phyloP scores from a whole-genome alignment of 2,329 filamentous ascomycete species.

The Neocucurbitaria cava region DNA sequence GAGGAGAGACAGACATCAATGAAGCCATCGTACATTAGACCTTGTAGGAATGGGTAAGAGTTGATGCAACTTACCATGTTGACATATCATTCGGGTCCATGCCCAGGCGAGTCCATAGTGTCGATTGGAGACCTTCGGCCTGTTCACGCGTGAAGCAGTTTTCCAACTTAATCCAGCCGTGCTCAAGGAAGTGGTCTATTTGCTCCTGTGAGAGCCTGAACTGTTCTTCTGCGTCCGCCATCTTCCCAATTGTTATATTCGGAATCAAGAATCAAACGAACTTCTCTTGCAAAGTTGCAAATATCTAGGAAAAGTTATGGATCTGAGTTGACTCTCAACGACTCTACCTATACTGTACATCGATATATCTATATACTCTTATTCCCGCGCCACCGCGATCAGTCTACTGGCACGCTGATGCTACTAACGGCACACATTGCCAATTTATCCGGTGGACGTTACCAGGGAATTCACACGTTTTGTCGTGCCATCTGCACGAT shows the following conservation, averaged over 20 bases:
- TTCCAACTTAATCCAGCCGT: slow-evolving; percentile 63
- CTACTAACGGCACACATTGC: slow-evolving; percentile 15
- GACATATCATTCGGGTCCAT: slow-evolving; percentile 68
- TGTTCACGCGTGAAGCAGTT: slow-evolving; percentile 60
- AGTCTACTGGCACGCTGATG: background rate
- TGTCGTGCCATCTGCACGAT: slow-evolving; percentile 1
- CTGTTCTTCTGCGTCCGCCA: slow-evolving; percentile 27
- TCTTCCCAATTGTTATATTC: slow-evolving; percentile 1
- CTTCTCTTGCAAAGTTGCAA: background rate
- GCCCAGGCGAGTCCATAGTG: slow-evolving; percentile 69
- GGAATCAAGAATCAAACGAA: background rate
- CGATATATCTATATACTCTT: no score
- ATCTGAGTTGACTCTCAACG: background rate
- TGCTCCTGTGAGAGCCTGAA: slow-evolving; percentile 54
- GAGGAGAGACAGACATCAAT: background rate
- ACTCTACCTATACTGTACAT: no score
- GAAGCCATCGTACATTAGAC: background rate
- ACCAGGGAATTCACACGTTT: slow-evolving; percentile 16
- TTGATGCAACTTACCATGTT: slow-evolving; percentile 61
- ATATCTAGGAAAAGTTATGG: background rate
- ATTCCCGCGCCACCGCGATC: slow-evolving; percentile 3
- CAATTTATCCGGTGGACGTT: slow-evolving; percentile 31
- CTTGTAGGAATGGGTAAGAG: background rate
- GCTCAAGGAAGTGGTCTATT: slow-evolving; percentile 61
- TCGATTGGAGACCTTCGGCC: slow-evolving; percentile 56